Evolutionary conservation across 345 rosid species (phyloP), one percentile per base, ranked within the genome.

Genomic region (Eucalyptus brandiana): DNA sequence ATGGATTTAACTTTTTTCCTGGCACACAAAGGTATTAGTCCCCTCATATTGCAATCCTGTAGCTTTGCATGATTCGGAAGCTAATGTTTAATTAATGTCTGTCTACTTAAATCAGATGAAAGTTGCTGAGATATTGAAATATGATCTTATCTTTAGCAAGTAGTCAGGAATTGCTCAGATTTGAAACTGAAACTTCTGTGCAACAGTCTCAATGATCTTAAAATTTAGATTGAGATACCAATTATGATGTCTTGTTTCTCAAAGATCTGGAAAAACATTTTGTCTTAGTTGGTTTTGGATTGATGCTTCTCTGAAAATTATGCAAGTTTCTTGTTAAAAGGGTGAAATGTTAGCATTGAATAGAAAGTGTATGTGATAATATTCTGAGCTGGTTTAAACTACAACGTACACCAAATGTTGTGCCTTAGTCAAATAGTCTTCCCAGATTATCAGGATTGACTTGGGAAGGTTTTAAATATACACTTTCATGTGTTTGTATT

Each of bases 1-100:
- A 97, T 92, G 99, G 98, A 88, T 97, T 96, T 89, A 97, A 96
- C 92, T 97, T 97, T 94, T 97, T 97, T 90, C 99, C 99, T 11
- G 98, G 99, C 88, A 97, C 99, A 48, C 96, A 96, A 88, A 97
- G 99, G 99, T 96, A 93, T 69, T 87, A 26, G 50, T 81, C 32
- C 49, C 86, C 53, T 45, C 69, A 47, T 16, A 34, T 47, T 34
- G 42, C 17, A 32, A 50, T 32, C 47, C 65, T 86, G 28, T 53
- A 17, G 60, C 62, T 86, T 50, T 86, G 67, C 56, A 53, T 51
- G 65, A 34, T 32, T 86, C 6, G 4, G 44, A 26, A 53, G 53
- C 37, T 86, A 32, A 45, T 32, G 23, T 58, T 86, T 53, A 47
- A 86, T 86, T 45, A 48, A 86, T 4, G 37, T 40, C 28, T 12